Conservation (phyloP, 148 eudicot species). For the Vaccinium darrowii region DNA sequence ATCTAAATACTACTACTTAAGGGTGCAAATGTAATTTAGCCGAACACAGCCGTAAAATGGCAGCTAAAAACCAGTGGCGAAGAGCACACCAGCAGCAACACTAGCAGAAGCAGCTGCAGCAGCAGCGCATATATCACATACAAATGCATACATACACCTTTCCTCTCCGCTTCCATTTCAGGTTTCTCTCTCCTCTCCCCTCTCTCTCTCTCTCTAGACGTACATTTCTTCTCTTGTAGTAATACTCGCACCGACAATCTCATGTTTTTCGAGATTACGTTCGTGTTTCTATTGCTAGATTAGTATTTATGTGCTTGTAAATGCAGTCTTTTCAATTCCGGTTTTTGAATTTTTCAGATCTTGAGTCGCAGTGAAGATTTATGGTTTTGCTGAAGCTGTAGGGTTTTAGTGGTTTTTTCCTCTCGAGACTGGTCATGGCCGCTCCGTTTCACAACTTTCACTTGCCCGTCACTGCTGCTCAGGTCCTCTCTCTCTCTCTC, state of each 20-base stretch:
- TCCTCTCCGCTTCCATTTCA: not conserved
- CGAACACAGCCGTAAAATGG: not conserved
- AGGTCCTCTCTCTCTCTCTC: constrained; percentile 33
- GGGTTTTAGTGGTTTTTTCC: constrained; percentile 27
- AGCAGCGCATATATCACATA: not conserved
- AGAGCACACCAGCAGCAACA: not conserved
- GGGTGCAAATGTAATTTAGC: not conserved
- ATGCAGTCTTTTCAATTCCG: not conserved
- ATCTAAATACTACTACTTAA: not conserved
- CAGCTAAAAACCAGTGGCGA: constrained; percentile 11
- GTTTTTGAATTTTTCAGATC: constrained; percentile 15
- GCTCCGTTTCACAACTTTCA: constrained; percentile 38
- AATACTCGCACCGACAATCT: constrained; percentile 6
- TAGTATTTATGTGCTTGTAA: not conserved
- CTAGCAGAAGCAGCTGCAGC: not conserved
- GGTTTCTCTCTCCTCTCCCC: not conserved
- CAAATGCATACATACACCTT: not conserved
- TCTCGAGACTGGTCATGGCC: constrained; percentile 44
- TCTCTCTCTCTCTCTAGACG: not conserved
- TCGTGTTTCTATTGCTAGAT: not conserved
- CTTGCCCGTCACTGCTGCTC: constrained; percentile 68
- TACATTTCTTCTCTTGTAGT: not conserved
- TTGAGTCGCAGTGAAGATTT: constrained; percentile 29
- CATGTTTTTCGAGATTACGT: not conserved
- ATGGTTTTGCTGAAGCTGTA: constrained; percentile 41